Conservation (phyloP, 176 grass and related monocot genomes). For the Triticum turgidum region DNA sequence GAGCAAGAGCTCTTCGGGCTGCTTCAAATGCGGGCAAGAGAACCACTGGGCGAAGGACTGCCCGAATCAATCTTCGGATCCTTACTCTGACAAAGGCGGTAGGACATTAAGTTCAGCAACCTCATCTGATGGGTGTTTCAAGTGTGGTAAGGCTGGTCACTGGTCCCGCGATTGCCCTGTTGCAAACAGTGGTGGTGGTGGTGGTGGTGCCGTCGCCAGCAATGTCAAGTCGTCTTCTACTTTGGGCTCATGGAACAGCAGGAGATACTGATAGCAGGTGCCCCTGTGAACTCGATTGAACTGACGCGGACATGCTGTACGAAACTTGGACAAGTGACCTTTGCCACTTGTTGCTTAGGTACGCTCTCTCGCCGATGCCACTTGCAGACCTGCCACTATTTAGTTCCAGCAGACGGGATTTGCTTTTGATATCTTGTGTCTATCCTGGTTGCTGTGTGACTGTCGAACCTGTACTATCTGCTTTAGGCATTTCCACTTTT, state of each 20-base stretch:
- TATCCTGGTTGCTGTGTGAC: conserved; percentile 15
- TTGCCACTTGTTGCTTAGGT: conserved; percentile 37
- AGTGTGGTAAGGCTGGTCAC: conserved; percentile 65
- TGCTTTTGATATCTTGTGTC: not conserved
- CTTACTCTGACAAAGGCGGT: conserved; percentile 40
- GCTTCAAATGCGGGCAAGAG: conserved; percentile 76
- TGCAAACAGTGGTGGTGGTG: conserved; percentile 30
- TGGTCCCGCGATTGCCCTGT: conserved; percentile 72
- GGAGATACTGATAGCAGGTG: conserved; percentile 32
- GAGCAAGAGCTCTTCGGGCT: conserved; percentile 49
- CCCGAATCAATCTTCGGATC: conserved; percentile 54
- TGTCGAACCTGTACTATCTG: not conserved
- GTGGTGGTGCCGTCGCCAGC: conserved; percentile 25
- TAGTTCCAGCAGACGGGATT: not conserved
- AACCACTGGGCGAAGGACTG: conserved; percentile 86
- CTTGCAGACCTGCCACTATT: conserved; percentile 16
- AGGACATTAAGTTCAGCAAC: conserved; percentile 34
- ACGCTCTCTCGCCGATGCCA: not conserved
- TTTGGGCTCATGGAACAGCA: conserved; percentile 44
- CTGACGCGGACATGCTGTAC: conserved; percentile 45
- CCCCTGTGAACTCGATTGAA: conserved; percentile 54
- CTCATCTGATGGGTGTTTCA: conserved; percentile 54
- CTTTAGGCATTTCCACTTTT: not conserved
- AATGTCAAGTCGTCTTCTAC: conserved; percentile 34
- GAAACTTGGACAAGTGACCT: conserved; percentile 39